phyloP scores from a whole-genome alignment of 192 early-diverging fungal genomes.

The Diversispora eburnea region DNA sequence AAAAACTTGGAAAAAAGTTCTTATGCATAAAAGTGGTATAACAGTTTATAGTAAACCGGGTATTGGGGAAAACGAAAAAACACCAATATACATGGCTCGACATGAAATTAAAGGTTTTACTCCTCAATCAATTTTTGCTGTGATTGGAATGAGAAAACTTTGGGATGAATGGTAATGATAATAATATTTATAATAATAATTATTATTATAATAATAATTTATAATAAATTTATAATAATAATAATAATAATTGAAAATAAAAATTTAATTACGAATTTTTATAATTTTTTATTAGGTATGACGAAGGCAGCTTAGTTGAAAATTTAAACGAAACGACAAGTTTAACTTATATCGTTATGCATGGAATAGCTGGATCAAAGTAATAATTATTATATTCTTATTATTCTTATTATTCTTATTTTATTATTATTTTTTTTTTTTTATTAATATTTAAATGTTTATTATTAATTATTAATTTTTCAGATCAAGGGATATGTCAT shows the following conservation, averaged over 20 bases:
- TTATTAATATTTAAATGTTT: background rate
- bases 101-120: constrained; percentile 45
- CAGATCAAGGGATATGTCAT: constrained; percentile 35
- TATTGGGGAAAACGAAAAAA: constrained; percentile 40
- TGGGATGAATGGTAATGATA: constrained; percentile 51
- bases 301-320: constrained; percentile 40
- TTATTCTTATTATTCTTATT: background rate
- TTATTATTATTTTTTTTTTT: background rate
- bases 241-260: background rate
- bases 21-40: constrained; percentile 50
- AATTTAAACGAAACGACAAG: constrained; percentile 41
- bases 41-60: constrained; percentile 49
- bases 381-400: constrained; percentile 27
- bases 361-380: constrained; percentile 39
- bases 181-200: background rate
- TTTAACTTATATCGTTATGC: constrained; percentile 45
- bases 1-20: constrained; percentile 50
- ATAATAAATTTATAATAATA: background rate
- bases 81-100: constrained; percentile 52
- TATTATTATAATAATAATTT: background rate
- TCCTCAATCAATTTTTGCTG: constrained; percentile 53
- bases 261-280: background rate
- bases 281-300: constrained; percentile 29
- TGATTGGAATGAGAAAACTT: constrained; percentile 51
- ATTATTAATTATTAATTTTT: too few relatives aligned